phyloP scores from a whole-genome alignment of 306 rosid species.

The Urtica urens region DNA sequence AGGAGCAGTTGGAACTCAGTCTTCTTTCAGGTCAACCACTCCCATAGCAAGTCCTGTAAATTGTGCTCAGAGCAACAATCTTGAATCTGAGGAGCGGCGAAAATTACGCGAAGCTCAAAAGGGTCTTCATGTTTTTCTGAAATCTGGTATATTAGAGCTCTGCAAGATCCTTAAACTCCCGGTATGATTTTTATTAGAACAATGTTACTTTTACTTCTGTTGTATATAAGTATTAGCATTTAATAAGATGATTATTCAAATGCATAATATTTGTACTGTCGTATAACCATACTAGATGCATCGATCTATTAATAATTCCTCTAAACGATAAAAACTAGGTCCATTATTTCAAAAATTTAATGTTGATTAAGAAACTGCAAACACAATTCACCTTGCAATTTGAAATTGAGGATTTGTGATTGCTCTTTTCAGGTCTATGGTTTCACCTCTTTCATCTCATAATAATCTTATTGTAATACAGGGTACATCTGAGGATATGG shows the following conservation, averaged over 20 bases:
- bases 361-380: neutral
- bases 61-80: constrained; percentile 12
- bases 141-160: constrained; percentile 39
- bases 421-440: neutral
- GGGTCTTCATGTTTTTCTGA: constrained; percentile 27
- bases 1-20: constrained; percentile 26
- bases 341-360: neutral
- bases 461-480: constrained; percentile 29
- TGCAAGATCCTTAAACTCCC: constrained; percentile 46
- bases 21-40: constrained; percentile 20
- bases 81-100: constrained; percentile 23
- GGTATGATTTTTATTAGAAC: constrained; percentile 27
- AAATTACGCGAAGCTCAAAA: constrained; percentile 29
- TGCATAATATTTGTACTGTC: too few species aligned
- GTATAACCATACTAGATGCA: neutral
- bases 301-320: neutral
- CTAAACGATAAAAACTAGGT: neutral
- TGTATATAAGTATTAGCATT: neutral
- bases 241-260: too few species aligned
- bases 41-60: constrained; percentile 18
- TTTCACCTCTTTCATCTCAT: constrained; percentile 6
- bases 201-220: neutral
- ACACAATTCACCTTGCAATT: neutral
- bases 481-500: constrained; percentile 40
- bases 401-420: neutral